Conservation (phyloP, 495 filamentous ascomycete species). For the Annulohypoxylon maeteangense region DNA sequence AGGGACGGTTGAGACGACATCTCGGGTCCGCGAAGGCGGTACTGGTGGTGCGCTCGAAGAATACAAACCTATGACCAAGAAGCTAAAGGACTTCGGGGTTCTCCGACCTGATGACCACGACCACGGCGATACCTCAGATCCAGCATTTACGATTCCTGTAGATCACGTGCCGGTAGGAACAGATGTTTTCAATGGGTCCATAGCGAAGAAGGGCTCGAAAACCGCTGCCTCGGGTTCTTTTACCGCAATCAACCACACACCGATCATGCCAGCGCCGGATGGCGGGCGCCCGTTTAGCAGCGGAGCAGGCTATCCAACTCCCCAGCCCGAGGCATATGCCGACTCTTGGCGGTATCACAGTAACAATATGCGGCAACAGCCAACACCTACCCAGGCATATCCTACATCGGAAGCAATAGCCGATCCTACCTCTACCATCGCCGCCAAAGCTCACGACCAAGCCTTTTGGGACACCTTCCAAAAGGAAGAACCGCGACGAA, state of each 20-base stretch:
- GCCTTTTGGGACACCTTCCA: conserved; percentile 44
- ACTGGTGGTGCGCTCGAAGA: conserved; percentile 75
- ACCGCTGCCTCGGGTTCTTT: conserved; percentile 54
- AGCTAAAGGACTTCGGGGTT: conserved; percentile 56
- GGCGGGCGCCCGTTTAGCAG: conserved; percentile 16
- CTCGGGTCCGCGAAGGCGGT: conserved; percentile 62
- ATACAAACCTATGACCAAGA: conserved; percentile 62
- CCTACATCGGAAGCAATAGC: conserved; percentile 16
- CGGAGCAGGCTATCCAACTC: conserved; percentile 31
- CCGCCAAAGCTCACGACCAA: conserved; percentile 35
- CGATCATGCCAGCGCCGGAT: conserved; percentile 34
- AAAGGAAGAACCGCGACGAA: conserved; percentile 49
- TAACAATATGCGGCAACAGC: conserved; percentile 16
- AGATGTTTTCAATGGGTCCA: conserved; percentile 26
- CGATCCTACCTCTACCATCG: conserved; percentile 36
- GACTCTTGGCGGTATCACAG: conserved; percentile 31
- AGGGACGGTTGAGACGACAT: conserved; percentile 32
- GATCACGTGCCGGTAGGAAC: conserved; percentile 44
- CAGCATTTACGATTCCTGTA: conserved; percentile 47
- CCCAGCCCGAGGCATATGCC: conserved; percentile 34
- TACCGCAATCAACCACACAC: conserved; percentile 61
- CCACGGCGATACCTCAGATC: conserved; percentile 38
- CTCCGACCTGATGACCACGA: conserved; percentile 50
- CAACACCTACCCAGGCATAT: conserved; percentile 17
- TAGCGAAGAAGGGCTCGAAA: conserved; percentile 44